Percentiles rank a stretch among this genome's conserved stretches.
Conservation (phyloP, 805 yeast genomes). For the Suhomyces faveliae region DNA sequence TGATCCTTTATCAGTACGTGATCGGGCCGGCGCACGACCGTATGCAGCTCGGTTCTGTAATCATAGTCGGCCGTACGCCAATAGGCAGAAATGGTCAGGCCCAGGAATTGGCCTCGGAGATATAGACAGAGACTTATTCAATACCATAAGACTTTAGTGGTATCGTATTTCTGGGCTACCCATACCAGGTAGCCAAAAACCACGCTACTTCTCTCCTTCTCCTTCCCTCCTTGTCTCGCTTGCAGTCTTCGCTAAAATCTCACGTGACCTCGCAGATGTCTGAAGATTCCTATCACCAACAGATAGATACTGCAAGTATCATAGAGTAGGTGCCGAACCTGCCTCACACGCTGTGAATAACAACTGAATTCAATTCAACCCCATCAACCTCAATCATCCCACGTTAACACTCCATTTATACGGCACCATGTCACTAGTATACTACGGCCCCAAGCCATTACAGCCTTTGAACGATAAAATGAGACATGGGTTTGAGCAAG, state of each 20-base stretch:
- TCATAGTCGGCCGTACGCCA: not conserved
- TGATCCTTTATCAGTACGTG: constrained; percentile 4
- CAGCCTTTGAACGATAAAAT: constrained; percentile 53
- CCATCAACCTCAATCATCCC: not conserved
- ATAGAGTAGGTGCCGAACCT: not conserved
- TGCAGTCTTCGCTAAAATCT: not conserved
- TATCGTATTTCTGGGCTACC: too few relatives aligned
- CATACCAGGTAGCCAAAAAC: not conserved
- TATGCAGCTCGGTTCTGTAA: not conserved
- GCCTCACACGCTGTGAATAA: not conserved
- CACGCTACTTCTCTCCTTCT: not conserved
- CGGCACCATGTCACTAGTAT: constrained; percentile 9
- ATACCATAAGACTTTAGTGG: too few relatives aligned
- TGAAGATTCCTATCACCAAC: not conserved
- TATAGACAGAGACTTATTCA: not conserved
- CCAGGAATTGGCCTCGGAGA: not conserved
- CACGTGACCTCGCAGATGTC: not conserved
- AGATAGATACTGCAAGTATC: not conserved
- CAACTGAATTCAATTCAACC: not conserved
- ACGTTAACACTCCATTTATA: too few relatives aligned
- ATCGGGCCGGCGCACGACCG: not conserved
- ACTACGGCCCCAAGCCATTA: constrained; percentile 37
- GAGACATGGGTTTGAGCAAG: constrained; percentile 67
- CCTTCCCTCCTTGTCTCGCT: not conserved
- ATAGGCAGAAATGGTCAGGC: not conserved